These are phyloP conservation scores for Piper longum DNA, from an alignment of 164 flowering plant species.

Conservation along the genomic window DNA sequence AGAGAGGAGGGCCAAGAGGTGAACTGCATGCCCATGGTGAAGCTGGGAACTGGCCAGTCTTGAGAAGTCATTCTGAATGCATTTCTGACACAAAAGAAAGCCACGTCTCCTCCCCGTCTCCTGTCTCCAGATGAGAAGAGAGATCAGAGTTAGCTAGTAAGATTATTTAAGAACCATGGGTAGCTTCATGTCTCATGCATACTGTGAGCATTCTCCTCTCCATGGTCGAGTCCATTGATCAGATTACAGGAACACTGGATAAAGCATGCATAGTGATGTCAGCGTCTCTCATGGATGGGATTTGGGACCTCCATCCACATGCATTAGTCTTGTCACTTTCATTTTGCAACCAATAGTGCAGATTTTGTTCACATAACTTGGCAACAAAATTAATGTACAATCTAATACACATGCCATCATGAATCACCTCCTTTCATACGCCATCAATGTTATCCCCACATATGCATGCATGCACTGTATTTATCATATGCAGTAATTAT, in stretches of 20 bases:
- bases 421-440: no score
- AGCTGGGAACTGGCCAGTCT: neutral
- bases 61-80: no score
- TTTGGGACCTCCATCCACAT: constrained; percentile 1
- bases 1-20: neutral
- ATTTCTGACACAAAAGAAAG: no score
- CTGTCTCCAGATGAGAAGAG: no score
- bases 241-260: neutral
- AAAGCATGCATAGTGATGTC: constrained; percentile 11
- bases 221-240: neutral
- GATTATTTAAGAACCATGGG: no score
- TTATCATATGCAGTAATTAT: no score
- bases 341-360: neutral
- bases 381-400: neutral
- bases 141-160: no score
- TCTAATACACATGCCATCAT: neutral
- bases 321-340: neutral
- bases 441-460: no score
- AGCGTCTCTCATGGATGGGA: constrained; percentile 3
- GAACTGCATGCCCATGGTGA: neutral
- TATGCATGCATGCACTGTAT: no score
- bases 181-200: no score
- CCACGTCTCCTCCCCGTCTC: no score
- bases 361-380: neutral
- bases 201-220: neutral